Percentiles rank a stretch among this genome's conserved stretches.
Conservation (phyloP, 139 green algal species). For the Tetraselmis chui region DNA sequence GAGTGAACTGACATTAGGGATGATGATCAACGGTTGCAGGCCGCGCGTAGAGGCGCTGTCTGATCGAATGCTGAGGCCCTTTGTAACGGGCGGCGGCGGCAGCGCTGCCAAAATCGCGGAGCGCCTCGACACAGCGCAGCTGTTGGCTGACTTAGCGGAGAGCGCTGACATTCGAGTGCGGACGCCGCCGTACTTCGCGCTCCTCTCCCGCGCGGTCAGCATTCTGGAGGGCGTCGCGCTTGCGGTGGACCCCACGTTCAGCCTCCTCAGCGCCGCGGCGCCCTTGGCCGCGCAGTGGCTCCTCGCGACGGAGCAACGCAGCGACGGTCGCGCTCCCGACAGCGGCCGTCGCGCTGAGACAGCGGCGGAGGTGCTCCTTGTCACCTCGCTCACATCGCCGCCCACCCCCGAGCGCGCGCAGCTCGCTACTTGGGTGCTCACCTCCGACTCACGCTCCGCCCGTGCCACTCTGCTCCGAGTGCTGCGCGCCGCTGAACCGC, state of each 20-base stretch:
- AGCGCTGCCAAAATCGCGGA: not conserved
- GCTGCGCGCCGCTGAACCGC: not conserved
- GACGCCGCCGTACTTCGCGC: conserved; percentile 14
- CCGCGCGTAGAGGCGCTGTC: not conserved
- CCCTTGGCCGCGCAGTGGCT: conserved; percentile 4
- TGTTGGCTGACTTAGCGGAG: not conserved
- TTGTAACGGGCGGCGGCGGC: conserved; percentile 7
- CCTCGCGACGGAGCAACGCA: not conserved
- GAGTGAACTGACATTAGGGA: too few species aligned
- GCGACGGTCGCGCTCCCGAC: not conserved
- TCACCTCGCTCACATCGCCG: not conserved
- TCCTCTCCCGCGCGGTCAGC: not conserved
- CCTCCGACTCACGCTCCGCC: not conserved
- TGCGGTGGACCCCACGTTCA: conserved; percentile 5
- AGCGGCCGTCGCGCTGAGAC: too few species aligned
- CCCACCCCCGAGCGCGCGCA: not conserved
- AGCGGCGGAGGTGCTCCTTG: not conserved
- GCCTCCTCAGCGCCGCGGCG: conserved; percentile 8
- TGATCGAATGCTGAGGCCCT: conserved; percentile 7
- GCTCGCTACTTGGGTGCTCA: not conserved
- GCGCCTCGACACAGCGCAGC: not conserved
- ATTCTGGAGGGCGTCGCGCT: conserved; percentile 12
- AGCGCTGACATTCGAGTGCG: not conserved
- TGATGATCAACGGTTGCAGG: too few species aligned
- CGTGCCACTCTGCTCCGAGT: not conserved